Percentiles rank a stretch among this genome's conserved stretches.
Evolutionary conservation across 169 alveolate genomes (phyloP).

Genomic region (Perkinsus chesapeaki): DNA sequence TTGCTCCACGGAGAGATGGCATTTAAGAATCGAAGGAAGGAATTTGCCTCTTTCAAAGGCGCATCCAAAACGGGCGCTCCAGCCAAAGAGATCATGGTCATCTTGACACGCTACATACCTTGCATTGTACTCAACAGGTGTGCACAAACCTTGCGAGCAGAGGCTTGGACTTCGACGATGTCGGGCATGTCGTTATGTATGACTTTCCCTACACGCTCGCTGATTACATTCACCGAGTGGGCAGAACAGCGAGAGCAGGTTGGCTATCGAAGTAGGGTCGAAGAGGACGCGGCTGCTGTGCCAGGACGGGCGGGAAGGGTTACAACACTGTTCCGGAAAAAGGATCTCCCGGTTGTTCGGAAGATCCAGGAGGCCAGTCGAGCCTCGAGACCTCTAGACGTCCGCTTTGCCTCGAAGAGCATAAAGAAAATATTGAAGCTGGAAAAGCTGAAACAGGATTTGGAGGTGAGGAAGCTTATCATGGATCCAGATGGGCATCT

Average conservation of each 20-base stretch:
- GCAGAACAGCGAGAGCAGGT: conserved; percentile 97
- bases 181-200: conserved; percentile 85
- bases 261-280: not conserved
- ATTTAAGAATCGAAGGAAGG: conserved; percentile 12
- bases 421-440: not conserved
- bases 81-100: not conserved
- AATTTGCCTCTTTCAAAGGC: conserved; percentile 1
- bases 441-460: not conserved
- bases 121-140: too few species aligned
- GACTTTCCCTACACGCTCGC: conserved; percentile 84
- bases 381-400: not conserved
- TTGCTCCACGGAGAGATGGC: conserved; percentile 27
- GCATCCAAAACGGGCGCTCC: not conserved
- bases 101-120: too few species aligned
- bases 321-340: not conserved
- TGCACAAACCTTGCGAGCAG: conserved; percentile 92
- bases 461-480: not conserved
- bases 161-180: conserved; percentile 96
- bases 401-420: not conserved
- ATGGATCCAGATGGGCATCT: too few species aligned
- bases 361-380: not conserved
- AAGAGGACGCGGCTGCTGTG: not conserved
- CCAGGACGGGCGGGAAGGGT: not conserved
- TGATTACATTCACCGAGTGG: conserved; percentile 92
- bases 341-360: not conserved